Percentiles rank a stretch among this genome's conserved stretches.
These are phyloP conservation scores for Detonula confervacea DNA, from an alignment of 352 stramenopile genomes.

Conservation along the genomic window DNA sequence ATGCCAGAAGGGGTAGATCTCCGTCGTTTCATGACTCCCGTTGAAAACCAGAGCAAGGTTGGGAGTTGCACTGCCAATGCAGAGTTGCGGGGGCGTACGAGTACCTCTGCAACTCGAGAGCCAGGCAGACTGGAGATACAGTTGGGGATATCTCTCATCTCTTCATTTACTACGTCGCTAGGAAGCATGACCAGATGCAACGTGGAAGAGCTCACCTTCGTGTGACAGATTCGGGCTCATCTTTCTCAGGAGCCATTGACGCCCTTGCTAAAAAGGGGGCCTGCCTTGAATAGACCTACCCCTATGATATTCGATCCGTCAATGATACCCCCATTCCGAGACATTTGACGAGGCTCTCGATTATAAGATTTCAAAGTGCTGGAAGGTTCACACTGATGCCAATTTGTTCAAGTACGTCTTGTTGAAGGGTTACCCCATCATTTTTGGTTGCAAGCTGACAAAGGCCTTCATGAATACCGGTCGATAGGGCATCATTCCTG, in stretches of 20 bases:
- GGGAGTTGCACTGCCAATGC: slow-evolving; percentile 12
- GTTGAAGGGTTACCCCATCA: background rate
- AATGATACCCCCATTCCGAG: background rate
- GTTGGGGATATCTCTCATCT: slow-evolving; percentile 12
- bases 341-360: slow-evolving; percentile 12
- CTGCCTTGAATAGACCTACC: background rate
- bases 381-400: background rate
- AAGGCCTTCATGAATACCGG: background rate
- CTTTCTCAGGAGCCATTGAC: background rate
- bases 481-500: background rate
- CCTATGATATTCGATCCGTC: background rate
- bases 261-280: background rate
- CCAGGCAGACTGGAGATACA: slow-evolving; percentile 1
- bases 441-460: slow-evolving; percentile 16
- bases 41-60: slow-evolving; percentile 6
- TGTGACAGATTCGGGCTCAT: slow-evolving; percentile 5
- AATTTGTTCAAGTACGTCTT: background rate
- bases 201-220: background rate
- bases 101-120: background rate
- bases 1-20: background rate
- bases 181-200: background rate
- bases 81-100: slow-evolving; percentile 10
- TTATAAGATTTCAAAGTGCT: background rate
- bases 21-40: background rate
- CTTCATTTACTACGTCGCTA: slow-evolving; percentile 17